Evolutionary conservation across 2,329 filamentous ascomycete species (phyloP).

Genomic region (Ophiostoma perfectum): DNA sequence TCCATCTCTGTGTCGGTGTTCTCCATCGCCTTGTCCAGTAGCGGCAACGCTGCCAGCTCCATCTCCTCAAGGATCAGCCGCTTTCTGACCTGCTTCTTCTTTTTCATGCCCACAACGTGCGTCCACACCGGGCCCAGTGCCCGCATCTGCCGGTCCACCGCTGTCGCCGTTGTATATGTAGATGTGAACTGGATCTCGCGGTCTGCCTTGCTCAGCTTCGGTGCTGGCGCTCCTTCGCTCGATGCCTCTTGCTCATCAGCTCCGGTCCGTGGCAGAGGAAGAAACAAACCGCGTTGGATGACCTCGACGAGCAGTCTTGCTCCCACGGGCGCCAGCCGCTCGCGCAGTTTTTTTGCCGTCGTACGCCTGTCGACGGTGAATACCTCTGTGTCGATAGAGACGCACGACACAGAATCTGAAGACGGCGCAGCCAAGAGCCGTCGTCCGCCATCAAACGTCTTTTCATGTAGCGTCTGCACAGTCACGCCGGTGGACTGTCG

Average conservation of each 20-base stretch:
- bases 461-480: slow-evolving; percentile 77
- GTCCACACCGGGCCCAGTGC: slow-evolving; percentile 66
- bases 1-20: neutral
- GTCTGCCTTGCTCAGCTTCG: slow-evolving; percentile 65
- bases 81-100: slow-evolving; percentile 17
- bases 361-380: slow-evolving; percentile 33
- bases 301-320: slow-evolving; percentile 64
- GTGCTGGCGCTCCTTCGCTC: slow-evolving; percentile 49
- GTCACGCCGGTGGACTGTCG: slow-evolving; percentile 65
- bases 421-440: slow-evolving; percentile 64
- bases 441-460: slow-evolving; percentile 70
- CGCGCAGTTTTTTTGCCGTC: slow-evolving; percentile 42
- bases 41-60: neutral
- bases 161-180: slow-evolving; percentile 32
- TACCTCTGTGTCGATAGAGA: too few species aligned
- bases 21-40: slow-evolving; percentile 18
- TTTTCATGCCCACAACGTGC: slow-evolving; percentile 25
- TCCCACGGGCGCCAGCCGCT: slow-evolving; percentile 55
- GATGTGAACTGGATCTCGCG: slow-evolving; percentile 59
- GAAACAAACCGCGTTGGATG: slow-evolving; percentile 58
- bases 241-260: neutral
- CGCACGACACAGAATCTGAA: too few species aligned
- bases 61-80: slow-evolving; percentile 40
- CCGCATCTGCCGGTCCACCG: slow-evolving; percentile 51
- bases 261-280: slow-evolving; percentile 37